Base-by-base conservation (phyloP, 1,139 yeast species). In the Debaryomyces fabryi region DNA sequence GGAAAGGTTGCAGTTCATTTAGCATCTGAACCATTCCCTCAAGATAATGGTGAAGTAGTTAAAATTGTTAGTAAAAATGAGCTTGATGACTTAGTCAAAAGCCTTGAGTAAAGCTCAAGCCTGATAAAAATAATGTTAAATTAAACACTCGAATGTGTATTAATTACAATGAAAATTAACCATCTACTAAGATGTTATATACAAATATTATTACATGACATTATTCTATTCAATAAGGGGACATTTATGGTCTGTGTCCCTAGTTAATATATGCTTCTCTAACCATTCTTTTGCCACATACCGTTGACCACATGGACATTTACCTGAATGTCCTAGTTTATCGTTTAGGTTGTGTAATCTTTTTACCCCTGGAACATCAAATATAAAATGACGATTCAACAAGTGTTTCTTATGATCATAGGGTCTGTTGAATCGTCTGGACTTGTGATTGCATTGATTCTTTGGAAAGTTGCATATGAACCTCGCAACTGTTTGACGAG, bases 371-470 rank as follows among this genome's bases (percentile, higher is more conserved):
- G 75, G 73, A 51, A 80, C 76, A 50, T 78, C 81, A 60, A 83
- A 84, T 43, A 64, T 66, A 59, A 84, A 85, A 57, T 85, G 90
- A 45, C 80, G 73, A 59, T 84, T 86, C 38, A 85, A 67, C 52
- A 85, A 65, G 60, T 85, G 90, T 57, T 85, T 85, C 59, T 85
- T 85, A 66, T 73, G 83, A 61, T 85, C 90, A 59, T 85, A 85
- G 2, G 86, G 88, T 40, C 90, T 71, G 65, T 85, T 85, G 66
- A 85, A 85, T 54, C 71, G 78, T 20, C 85, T 86, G 42, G 84
- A 76, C 58, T 79, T 82, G 62, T 85, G 89, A 10, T 77, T 70
- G 60, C 90, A 85, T 47, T 69, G 68, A 16, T 68, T 69, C 47
- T 78, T 70, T 18, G 88, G 86, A 57, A 76, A 85, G 23, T 81